A percentile compares a stretch with the other conserved stretches of the same genome.
phyloP scores from a whole-genome alignment of 2,329 filamentous ascomycete species.

The Talaromyces rugulosus region DNA sequence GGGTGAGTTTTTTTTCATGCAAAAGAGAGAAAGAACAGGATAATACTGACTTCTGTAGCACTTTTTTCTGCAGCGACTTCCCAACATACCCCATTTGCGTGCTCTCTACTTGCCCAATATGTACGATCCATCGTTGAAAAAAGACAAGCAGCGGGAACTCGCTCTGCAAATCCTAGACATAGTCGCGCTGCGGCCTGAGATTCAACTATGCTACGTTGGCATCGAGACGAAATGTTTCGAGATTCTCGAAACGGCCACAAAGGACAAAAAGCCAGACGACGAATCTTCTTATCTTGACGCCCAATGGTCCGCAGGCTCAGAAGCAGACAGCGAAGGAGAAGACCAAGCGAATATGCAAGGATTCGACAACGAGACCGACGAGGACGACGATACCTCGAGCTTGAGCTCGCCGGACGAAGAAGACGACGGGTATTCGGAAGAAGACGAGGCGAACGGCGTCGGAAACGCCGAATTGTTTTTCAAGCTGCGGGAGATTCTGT shows the following conservation, averaged over 20 bases:
- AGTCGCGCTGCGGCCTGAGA: slow-evolving; percentile 68
- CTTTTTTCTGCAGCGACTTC: slow-evolving; percentile 71
- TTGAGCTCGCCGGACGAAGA: slow-evolving; percentile 27
- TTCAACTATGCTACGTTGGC: slow-evolving; percentile 73
- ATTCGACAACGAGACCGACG: slow-evolving; percentile 39
- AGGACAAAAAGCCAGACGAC: slow-evolving; percentile 29
- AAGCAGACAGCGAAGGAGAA: slow-evolving; percentile 34
- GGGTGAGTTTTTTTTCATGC: slow-evolving; percentile 50
- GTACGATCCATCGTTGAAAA: slow-evolving; percentile 51
- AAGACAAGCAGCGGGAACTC: slow-evolving; percentile 63
- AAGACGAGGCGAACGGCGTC: slow-evolving; percentile 48
- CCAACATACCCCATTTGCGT: slow-evolving; percentile 64
- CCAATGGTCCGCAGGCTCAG: slow-evolving; percentile 21
- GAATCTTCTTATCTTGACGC: slow-evolving; percentile 10
- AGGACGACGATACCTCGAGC: slow-evolving; percentile 38
- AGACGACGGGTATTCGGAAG: slow-evolving; percentile 41
- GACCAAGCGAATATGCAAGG: slow-evolving; percentile 22
- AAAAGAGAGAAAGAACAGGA: not conserved
- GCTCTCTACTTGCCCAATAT: slow-evolving; percentile 69
- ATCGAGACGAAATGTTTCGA: slow-evolving; percentile 77
- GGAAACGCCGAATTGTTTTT: slow-evolving; percentile 48
- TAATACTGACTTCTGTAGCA: slow-evolving; percentile 50
- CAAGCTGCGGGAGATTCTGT: slow-evolving; percentile 71
- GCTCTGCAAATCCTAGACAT: slow-evolving; percentile 75
- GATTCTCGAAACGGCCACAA: slow-evolving; percentile 58